A percentile compares a stretch with the other conserved stretches of the same genome.
These are phyloP conservation scores for Lentinula aciculospora DNA, from an alignment of 768 basidiomycete species.

Conservation along the genomic window DNA sequence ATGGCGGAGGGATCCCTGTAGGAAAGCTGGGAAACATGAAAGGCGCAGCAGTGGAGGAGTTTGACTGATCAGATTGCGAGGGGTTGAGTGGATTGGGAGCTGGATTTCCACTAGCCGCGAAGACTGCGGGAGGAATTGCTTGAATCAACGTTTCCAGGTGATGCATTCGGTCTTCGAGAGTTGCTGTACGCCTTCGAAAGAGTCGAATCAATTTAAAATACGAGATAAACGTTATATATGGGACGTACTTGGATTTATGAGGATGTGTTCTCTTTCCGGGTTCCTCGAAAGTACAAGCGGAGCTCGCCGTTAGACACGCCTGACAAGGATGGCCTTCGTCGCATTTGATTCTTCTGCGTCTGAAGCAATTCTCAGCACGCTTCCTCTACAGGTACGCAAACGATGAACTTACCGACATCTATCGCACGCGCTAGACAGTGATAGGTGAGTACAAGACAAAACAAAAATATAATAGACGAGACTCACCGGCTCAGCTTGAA, in stretches of 20 bases:
- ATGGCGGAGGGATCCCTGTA: conserved; percentile 10
- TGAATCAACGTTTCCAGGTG: conserved; percentile 82
- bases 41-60: conserved; percentile 27
- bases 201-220: background rate
- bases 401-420: conserved; percentile 69
- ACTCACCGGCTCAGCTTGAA: conserved; percentile 84
- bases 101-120: conserved; percentile 45
- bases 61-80: conserved; percentile 23
- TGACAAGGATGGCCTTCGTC: conserved; percentile 89
- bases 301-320: conserved; percentile 78
- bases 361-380: conserved; percentile 19
- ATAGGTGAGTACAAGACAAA: conserved; percentile 4
- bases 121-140: conserved; percentile 78
- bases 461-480: background rate
- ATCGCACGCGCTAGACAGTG: conserved; percentile 75
- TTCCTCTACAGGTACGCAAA: background rate
- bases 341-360: conserved; percentile 80
- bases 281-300: conserved; percentile 83
- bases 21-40: conserved; percentile 33
- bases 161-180: conserved; percentile 85
- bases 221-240: background rate
- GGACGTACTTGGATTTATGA: conserved; percentile 79
- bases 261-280: conserved; percentile 81
- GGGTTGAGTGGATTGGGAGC: conserved; percentile 13
- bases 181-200: conserved; percentile 62